Conservation (phyloP, 1,139 yeast species). For the Saccharomyces uvarum region DNA sequence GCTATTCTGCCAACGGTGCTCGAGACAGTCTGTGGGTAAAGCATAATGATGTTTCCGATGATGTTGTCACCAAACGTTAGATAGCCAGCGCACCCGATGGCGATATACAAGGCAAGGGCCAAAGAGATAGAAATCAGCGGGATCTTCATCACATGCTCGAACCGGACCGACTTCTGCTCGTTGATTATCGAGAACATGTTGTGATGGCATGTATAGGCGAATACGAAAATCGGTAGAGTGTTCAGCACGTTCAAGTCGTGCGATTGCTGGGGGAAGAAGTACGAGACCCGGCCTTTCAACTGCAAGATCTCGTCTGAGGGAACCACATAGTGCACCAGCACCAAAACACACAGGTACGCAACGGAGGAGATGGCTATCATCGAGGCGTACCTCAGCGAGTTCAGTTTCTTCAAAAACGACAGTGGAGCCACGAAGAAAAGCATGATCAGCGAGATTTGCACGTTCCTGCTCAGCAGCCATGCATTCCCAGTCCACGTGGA, state of each 20-base stretch:
- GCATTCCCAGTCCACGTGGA: constrained; percentile 27
- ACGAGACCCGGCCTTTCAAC: constrained; percentile 35
- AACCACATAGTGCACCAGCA: constrained; percentile 45
- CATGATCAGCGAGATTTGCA: constrained; percentile 63
- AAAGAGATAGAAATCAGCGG: constrained; percentile 49
- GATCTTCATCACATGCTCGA: constrained; percentile 46
- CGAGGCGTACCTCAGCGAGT: constrained; percentile 63
- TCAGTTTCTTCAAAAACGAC: constrained; percentile 56
- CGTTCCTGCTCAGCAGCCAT: constrained; percentile 41
- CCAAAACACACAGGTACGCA: constrained; percentile 55
- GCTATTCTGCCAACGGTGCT: constrained; percentile 65
- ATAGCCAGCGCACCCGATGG: constrained; percentile 64
- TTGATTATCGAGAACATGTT: constrained; percentile 71
- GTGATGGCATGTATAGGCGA: constrained; percentile 77
- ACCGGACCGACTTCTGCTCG: constrained; percentile 49
- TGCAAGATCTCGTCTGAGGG: constrained; percentile 33
- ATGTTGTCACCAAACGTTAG: constrained; percentile 61
- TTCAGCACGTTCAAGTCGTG: constrained; percentile 34
- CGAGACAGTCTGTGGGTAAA: constrained; percentile 55
- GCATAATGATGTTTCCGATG: constrained; percentile 58
- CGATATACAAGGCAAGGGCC: constrained; percentile 51
- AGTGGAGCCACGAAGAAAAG: constrained; percentile 48
- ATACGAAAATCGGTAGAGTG: constrained; percentile 65
- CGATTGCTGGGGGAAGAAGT: constrained; percentile 31
- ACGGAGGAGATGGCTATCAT: constrained; percentile 62